Base-by-base conservation (phyloP, 169 alveolate genomes). In the Hepatocystis sp. region DNA sequence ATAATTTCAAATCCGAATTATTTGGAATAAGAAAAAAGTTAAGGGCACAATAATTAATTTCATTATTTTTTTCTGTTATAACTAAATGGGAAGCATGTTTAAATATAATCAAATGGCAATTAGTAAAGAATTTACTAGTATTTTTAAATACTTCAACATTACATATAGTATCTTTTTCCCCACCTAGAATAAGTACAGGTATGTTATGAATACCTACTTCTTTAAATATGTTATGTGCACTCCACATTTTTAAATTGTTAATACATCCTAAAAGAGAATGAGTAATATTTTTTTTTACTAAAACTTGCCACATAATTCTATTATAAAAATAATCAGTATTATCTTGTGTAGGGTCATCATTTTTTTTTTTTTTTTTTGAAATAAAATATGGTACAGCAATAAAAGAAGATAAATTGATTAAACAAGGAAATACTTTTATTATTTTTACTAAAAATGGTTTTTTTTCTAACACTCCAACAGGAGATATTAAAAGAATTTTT, bases 211-310 rank as follows among this genome's bases (percentile, higher is more conserved):
- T 36, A 2, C 89, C 89, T 7, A 92, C 96, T 21, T 88, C 92
- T 58, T 86, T 61, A 64, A 88, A 92, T 17, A 90, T 68, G 17
- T 84, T 86, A 28, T 67, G 71, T 15, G 93, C 66, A 46, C 84
- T 91, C 96, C 96, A 92, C 89, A 92, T 84, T 42, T 93, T 93
- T 71, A 92, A 66, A 46, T 93, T 84, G 44, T 92, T 92, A 10
- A 91, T 58, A 25, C 91, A 84, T 8, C 94, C 96, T 84, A 92
- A 30, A 34, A 92, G 55, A 36, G 90, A 84, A 23, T 90, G 63
- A 8, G 92, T 36, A 13, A 91, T 85, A 42, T 84, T 86, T 36
- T 90, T 88, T 30, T 91, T 90, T 17, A 90, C 94, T 39, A 88
- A 92, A 2, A 89, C 81, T 30, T 88, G 86, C 96, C 96, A 92